These are phyloP conservation scores for Tulasnella calospora DNA, from an alignment of 768 basidiomycete species.

Conservation along the genomic window DNA sequence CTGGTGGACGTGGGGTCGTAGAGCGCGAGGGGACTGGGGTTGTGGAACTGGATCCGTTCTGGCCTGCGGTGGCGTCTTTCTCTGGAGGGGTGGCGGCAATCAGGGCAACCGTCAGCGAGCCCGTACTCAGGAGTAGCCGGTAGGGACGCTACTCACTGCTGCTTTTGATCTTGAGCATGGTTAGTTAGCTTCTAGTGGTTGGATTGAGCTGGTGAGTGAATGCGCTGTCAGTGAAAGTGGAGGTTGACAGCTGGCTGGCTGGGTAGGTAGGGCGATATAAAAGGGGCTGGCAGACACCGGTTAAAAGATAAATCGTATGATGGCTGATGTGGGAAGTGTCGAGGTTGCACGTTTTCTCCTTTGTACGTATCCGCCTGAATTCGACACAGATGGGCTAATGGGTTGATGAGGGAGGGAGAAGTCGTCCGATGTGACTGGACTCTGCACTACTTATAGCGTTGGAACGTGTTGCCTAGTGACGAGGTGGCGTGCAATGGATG, in stretches of 20 bases:
- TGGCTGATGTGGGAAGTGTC: background rate
- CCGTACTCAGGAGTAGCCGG: too few relatives aligned
- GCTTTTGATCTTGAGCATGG: background rate
- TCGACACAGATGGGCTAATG: background rate
- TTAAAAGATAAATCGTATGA: background rate
- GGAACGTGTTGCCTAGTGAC: background rate
- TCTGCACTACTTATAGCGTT: background rate
- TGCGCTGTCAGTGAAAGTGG: background rate
- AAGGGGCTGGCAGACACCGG: background rate
- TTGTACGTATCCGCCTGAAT: too few relatives aligned
- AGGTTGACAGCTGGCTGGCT: conserved; percentile 4
- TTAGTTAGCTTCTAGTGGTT: background rate
- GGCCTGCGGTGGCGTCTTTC: conserved; percentile 66
- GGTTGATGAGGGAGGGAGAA: background rate
- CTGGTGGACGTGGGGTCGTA: conserved; percentile 57
- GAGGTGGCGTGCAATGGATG: too few relatives aligned
- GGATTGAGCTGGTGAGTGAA: background rate
- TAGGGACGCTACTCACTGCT: background rate
- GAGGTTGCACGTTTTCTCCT: background rate
- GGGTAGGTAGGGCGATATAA: conserved; percentile 1
- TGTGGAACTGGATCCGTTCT: conserved; percentile 63
- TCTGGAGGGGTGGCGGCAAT: conserved; percentile 3
- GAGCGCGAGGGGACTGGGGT: conserved; percentile 79
- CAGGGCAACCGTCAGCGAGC: too few relatives aligned
- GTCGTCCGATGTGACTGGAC: background rate